Percentiles rank a stretch among this genome's conserved stretches.
These are phyloP conservation scores for Pseudonitzschia delicatissima DNA, from an alignment of 108 stramenopile species.

Conservation along the genomic window DNA sequence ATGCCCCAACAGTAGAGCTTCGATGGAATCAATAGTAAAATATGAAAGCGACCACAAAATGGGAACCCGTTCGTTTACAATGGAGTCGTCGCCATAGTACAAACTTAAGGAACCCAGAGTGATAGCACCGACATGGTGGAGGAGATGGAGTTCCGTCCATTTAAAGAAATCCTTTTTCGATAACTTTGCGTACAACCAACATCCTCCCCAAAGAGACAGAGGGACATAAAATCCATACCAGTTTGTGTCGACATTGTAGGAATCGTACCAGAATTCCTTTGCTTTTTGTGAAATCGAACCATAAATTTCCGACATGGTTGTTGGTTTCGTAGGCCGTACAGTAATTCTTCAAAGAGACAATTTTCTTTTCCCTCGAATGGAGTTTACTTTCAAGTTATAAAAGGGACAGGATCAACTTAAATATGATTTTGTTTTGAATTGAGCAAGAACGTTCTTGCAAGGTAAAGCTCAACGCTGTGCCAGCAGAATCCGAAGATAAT, in stretches of 20 bases:
- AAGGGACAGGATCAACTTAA: too few relatives aligned
- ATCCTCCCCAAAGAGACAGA: slow-evolving; percentile 24
- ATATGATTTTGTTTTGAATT: too few relatives aligned
- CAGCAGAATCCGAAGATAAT: too few relatives aligned
- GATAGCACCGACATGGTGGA: slow-evolving; percentile 35
- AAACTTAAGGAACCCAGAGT: slow-evolving; percentile 18
- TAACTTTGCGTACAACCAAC: slow-evolving; percentile 14
- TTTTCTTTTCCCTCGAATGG: too few relatives aligned
- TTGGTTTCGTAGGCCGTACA: neutral
- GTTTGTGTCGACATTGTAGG: neutral
- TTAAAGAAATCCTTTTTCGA: slow-evolving; percentile 2
- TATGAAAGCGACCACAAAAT: slow-evolving; percentile 37
- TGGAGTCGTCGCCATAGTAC: slow-evolving; percentile 29
- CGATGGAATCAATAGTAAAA: slow-evolving; percentile 38
- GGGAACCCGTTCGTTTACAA: slow-evolving; percentile 42
- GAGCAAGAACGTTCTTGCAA: too few relatives aligned
- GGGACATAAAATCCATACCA: slow-evolving; percentile 21
- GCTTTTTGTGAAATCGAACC: neutral
- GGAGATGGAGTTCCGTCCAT: slow-evolving; percentile 31
- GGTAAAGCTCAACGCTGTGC: too few relatives aligned
- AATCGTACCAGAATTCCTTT: neutral
- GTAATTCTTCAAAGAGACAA: neutral
- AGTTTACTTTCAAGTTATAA: too few relatives aligned
- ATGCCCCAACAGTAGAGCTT: slow-evolving; percentile 19
- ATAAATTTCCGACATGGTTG: neutral